phyloP scores from a whole-genome alignment of 1,139 yeast genomes.

The Yamadazyma jaroonii region DNA sequence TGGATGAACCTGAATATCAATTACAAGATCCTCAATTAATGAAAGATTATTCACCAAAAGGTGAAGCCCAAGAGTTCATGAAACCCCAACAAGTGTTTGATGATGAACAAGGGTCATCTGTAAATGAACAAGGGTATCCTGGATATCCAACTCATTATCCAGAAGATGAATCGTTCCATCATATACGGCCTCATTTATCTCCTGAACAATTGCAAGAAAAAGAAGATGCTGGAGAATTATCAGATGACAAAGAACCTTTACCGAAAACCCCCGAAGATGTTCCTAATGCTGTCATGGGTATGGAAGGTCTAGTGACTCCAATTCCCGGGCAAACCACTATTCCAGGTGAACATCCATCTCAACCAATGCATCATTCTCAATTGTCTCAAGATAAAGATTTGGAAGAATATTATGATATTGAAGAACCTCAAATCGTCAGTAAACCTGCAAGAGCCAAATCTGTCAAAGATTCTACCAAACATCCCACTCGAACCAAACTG shows the following conservation, averaged over 20 bases:
- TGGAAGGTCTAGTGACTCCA: background rate
- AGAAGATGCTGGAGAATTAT: background rate
- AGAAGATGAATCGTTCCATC: conserved; percentile 5
- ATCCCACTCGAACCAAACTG: conserved; percentile 17
- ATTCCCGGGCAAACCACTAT: background rate
- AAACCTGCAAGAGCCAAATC: conserved; percentile 34
- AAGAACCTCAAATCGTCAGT: conserved; percentile 32
- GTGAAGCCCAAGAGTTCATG: conserved; percentile 2
- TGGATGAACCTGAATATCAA: conserved; percentile 1
- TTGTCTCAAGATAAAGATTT: conserved; percentile 6
- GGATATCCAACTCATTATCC: conserved; percentile 6
- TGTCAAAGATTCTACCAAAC: conserved; percentile 32
- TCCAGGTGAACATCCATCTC: background rate
- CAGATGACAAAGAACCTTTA: conserved; percentile 3
- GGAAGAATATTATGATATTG: conserved; percentile 40
- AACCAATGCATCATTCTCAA: conserved; percentile 2
- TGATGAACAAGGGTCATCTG: conserved; percentile 15
- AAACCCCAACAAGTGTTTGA: conserved; percentile 14
- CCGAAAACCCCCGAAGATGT: conserved; percentile 1
- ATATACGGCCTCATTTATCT: background rate
- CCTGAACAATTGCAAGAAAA: background rate
- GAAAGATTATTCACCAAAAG: conserved; percentile 8
- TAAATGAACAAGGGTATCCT: conserved; percentile 7
- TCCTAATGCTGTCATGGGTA: background rate
- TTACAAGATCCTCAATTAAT: conserved; percentile 1